Evolutionary conservation across 1,284 basidiomycete genomes (phyloP), one percentile per base, ranked within the genome.

Genomic region (Pseudozyma sp.): DNA sequence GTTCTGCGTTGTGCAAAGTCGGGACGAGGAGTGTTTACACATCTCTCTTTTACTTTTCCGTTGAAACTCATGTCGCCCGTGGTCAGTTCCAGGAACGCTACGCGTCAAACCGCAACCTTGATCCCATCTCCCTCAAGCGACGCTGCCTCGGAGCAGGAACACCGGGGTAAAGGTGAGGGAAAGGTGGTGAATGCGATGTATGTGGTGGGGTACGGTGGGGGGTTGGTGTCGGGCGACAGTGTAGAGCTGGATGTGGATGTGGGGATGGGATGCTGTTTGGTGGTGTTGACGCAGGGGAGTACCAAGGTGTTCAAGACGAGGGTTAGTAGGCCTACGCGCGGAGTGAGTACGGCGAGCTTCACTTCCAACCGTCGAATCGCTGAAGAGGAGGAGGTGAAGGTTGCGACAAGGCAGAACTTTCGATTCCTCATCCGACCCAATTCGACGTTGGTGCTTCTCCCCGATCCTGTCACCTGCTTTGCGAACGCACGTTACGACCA

Each of bases 141-240:
- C 29, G 10, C 5, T 14, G 1, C 8, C 10, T 37, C 35, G 35
- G 10, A 37, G 14, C 10, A 37, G 2, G 10, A 37, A 37, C n/a
- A n/a, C n/a, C n/a, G n/a, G n/a, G n/a, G n/a, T n/a, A n/a, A n/a
- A n/a, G n/a, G n/a, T n/a, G n/a, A n/a, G n/a, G 54, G 82, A 42
- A 84, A 78, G 33, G 72, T 86, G 19, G 87, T 94, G 14, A 90
- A 89, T 7, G 87, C 92, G 49, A 89, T 91, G 19, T 98, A 97
- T 81, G 87, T 94, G 31, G 86, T 97, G 54, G 90, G 90, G 24
- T 98, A 98, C 77, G 96, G 96, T 1, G 96, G 96, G 13, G 96
- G 96, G 0, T 88, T 98, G 5, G 93, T 99, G 31, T 90, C 91
- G 6, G 95, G 95, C 0, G 96, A 99, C 86, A 85, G 86, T 40